Conservation (phyloP, 345 rosid genomes). For the Barbarea vulgaris region DNA sequence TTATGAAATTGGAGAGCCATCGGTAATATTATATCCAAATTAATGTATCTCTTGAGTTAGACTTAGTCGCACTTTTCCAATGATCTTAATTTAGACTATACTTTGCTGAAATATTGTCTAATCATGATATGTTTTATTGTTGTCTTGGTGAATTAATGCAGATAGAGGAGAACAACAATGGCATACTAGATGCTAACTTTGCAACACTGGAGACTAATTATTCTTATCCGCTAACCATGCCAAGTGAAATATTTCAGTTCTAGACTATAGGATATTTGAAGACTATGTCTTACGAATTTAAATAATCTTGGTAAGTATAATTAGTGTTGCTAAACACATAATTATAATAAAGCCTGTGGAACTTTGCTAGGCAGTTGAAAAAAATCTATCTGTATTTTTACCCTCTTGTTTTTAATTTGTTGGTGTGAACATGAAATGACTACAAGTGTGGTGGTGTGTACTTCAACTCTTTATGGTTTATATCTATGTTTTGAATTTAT, state of each 20-base stretch:
- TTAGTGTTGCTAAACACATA: conserved; percentile 38
- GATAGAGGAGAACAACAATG: conserved; percentile 64
- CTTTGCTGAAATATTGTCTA: background rate
- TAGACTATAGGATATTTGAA: conserved; percentile 41
- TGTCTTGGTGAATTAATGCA: conserved; percentile 42
- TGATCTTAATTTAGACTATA: background rate
- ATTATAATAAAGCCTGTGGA: conserved; percentile 34
- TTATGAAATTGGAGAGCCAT: background rate
- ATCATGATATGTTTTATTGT: background rate
- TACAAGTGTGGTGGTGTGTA: conserved; percentile 34
- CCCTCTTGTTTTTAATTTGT: conserved; percentile 15
- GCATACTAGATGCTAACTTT: conserved; percentile 46
- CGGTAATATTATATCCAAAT: background rate
- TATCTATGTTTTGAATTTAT: conserved; percentile 28
- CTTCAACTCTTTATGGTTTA: background rate
- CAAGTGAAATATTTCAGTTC: conserved; percentile 61
- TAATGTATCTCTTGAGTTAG: background rate
- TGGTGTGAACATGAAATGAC: conserved; percentile 33
- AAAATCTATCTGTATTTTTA: conserved; percentile 22
- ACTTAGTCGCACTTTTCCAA: background rate
- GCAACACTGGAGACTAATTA: conserved; percentile 45
- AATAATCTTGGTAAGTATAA: conserved; percentile 30
- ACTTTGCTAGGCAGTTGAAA: conserved; percentile 30
- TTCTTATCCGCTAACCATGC: conserved; percentile 67
- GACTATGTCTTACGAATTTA: conserved; percentile 29